These are phyloP conservation scores for Colletotrichum kahawae DNA, from an alignment of 2,329 filamentous ascomycete genomes.

Conservation along the genomic window DNA sequence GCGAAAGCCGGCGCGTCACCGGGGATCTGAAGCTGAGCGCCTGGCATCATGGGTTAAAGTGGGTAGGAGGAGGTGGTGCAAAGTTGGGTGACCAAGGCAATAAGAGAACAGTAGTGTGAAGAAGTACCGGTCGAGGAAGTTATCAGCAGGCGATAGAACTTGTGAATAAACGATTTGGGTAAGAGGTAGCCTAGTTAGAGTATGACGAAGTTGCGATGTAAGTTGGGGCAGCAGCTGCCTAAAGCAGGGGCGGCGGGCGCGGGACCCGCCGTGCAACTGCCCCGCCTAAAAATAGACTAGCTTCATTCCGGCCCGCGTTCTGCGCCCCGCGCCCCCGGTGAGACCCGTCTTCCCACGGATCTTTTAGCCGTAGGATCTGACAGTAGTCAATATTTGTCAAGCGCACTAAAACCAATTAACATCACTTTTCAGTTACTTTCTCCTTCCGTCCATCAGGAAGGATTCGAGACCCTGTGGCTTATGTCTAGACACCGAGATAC, in stretches of 20 bases:
- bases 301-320: background rate
- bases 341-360: background rate
- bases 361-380: background rate
- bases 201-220: background rate
- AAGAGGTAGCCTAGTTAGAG: background rate
- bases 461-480: background rate
- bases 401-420: background rate
- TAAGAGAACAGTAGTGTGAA: background rate
- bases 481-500: background rate
- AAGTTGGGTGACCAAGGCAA: background rate
- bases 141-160: background rate
- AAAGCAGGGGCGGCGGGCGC: background rate
- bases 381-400: background rate
- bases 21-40: background rate
- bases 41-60: background rate
- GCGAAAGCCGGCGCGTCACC: background rate
- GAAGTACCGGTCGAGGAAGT: background rate
- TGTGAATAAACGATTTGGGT: background rate
- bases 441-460: background rate
- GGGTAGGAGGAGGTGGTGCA: background rate
- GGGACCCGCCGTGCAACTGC: background rate
- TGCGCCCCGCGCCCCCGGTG: background rate
- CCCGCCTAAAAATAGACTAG: background rate
- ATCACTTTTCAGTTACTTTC: background rate
- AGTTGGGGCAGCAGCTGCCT: background rate